Evolutionary conservation across 1,139 yeast genomes (phyloP), one percentile per base, ranked within the genome.

Genomic region (Geotrichum carabidarum): DNA sequence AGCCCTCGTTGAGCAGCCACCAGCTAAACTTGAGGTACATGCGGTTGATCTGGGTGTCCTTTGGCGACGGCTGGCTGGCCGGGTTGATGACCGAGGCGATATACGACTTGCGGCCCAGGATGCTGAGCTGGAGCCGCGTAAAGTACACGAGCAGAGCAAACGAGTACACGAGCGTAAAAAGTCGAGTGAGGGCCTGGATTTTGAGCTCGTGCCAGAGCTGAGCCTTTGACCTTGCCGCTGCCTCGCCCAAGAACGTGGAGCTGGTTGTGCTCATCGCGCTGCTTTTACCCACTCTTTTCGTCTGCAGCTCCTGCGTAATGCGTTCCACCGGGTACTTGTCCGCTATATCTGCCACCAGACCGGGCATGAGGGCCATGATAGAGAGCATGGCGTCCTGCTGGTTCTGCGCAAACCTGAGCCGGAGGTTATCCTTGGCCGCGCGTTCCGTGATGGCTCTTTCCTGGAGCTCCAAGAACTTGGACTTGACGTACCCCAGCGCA

Each of bases 1-100:
- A 89, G 1, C 98, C 98, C 61, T 83, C 80, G 69, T 93, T 90
- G 56, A 93, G 75, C 51, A 93, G 72, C 96, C 97, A 93, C 97
- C 98, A 93, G 62, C 91, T 83, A 60, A 89, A 80, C 1, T 95
- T 85, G 57, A 93, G 76, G 67, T 87, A 93, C 55, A 90, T 85
- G 64, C 93, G 91, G 67, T 89, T 95, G 50, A 85, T 80, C 42
- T 63, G 59, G 49, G 65, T 62, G 34, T 62, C 68, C 51, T 62
- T 61, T 53, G 65, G 63, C 68, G 55, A 69, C 68, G 1, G 76
- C 72, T 22, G 7, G 34, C 11, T 12, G 0, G 94, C 90, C 71
- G 85, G 74, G 56, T 79, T 77, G 43, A 86, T 78, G 6, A 96
- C 94, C 46, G 88, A 82, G 63, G 85, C 86, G 55, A 91, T 76